These are phyloP conservation scores for Trichophyton verrucosum DNA, from an alignment of 2,329 filamentous ascomycete genomes.

Conservation along the genomic window DNA sequence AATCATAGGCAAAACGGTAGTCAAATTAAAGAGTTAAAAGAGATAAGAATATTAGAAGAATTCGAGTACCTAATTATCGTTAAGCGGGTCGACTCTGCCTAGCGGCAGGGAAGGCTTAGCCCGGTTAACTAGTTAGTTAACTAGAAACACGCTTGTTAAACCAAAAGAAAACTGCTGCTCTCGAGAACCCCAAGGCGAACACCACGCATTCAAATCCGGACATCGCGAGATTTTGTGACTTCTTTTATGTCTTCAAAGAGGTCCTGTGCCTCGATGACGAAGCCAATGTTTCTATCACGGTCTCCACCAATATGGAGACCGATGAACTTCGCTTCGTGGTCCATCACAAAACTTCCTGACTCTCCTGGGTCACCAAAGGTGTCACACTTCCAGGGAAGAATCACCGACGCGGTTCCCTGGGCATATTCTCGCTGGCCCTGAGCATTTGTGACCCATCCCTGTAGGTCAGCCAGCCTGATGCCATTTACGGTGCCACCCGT, in stretches of 20 bases:
- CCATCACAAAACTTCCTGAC: neutral
- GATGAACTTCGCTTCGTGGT: neutral
- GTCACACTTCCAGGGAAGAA: neutral
- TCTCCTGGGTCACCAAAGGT: neutral
- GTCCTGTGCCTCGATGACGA: neutral
- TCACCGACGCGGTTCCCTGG: neutral
- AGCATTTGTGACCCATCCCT: neutral
- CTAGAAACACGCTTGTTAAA: too few species aligned
- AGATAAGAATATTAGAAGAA: too few species aligned
- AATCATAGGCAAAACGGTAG: too few species aligned
- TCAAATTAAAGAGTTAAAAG: too few species aligned
- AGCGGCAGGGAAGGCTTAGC: too few species aligned
- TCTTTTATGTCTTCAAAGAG: neutral
- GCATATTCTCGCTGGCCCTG: neutral
- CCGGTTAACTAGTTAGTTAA: too few species aligned
- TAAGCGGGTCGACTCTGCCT: too few species aligned
- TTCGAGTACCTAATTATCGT: too few species aligned
- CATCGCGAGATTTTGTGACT: neutral
- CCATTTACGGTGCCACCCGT: neutral
- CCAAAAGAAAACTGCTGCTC: too few species aligned
- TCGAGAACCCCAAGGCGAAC: too few species aligned
- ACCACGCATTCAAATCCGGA: neutral
- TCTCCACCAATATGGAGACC: neutral
- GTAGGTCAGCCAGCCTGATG: neutral
- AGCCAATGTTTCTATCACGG: too few species aligned